Evolutionary conservation across 129 eudicot species (phyloP).

Genomic region (Centella asiatica): DNA sequence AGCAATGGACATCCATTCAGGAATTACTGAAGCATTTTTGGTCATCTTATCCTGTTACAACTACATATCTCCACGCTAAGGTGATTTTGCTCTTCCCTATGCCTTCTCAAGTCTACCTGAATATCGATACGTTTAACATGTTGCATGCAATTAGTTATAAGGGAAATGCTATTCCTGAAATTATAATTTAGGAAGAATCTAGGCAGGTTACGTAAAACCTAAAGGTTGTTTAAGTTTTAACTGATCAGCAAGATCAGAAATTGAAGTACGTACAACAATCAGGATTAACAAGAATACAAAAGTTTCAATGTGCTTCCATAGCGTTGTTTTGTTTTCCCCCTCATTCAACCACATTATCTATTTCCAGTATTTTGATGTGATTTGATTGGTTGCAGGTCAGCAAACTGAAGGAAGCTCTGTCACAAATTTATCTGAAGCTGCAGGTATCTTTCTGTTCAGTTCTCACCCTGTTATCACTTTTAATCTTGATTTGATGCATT

Average conservation of each 20-base stretch:
- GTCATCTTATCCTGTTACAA: conserved; percentile 93
- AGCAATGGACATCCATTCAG: conserved; percentile 95
- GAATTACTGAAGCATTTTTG: conserved; percentile 90
- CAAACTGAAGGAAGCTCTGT: conserved; percentile 85
- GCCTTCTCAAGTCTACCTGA: conserved; percentile 2
- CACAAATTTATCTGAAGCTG: conserved; percentile 73
- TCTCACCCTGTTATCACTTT: background rate
- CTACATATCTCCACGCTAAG: conserved; percentile 63
- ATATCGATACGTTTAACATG: background rate
- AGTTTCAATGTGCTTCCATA: background rate
- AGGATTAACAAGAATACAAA: background rate
- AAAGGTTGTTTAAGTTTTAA: too few relatives aligned
- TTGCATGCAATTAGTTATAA: background rate
- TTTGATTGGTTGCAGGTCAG: conserved; percentile 36
- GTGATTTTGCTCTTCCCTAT: conserved; percentile 29
- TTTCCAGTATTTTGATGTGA: background rate
- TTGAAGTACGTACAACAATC: too few relatives aligned
- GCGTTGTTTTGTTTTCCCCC: background rate
- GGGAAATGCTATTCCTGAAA: background rate
- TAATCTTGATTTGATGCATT: background rate
- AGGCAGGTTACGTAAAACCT: too few relatives aligned
- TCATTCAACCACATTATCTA: background rate
- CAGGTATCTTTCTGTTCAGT: conserved; percentile 46
- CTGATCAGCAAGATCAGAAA: too few relatives aligned
- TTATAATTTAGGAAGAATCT: too few relatives aligned